phyloP scores from a whole-genome alignment of 2,329 filamentous ascomycete species.

The Fusarium circinatum region DNA sequence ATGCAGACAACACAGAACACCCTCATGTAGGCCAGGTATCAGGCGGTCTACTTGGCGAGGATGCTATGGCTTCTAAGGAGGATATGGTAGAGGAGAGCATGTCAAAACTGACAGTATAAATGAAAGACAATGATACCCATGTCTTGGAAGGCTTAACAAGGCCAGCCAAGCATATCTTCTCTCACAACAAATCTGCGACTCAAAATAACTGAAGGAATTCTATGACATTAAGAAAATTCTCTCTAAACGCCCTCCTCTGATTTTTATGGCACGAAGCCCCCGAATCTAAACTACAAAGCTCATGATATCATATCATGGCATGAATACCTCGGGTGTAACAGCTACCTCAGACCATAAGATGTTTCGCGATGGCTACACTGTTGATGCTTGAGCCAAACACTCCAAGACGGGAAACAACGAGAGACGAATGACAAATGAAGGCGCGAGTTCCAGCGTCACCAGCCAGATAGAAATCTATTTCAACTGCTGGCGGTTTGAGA shows the following conservation, averaged over 20 bases:
- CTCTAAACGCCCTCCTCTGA: conserved; percentile 35
- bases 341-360: conserved; percentile 52
- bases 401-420: conserved; percentile 30
- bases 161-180: neutral
- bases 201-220: conserved; percentile 22
- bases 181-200: neutral
- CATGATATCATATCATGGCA: conserved; percentile 47
- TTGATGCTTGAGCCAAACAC: conserved; percentile 33
- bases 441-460: neutral
- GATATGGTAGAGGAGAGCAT: conserved; percentile 42
- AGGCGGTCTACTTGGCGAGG: conserved; percentile 36
- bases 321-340: conserved; percentile 48
- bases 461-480: neutral
- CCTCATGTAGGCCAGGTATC: conserved; percentile 32
- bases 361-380: conserved; percentile 47
- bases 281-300: conserved; percentile 55
- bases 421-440: conserved; percentile 18
- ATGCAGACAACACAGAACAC: conserved; percentile 35
- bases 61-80: conserved; percentile 28
- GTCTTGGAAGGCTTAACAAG: neutral
- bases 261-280: conserved; percentile 40
- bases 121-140: conserved; percentile 34
- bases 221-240: conserved; percentile 41
- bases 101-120: conserved; percentile 45
- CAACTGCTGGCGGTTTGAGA: neutral